Conservation (phyloP, 2,329 filamentous ascomycete genomes). For the Alternaria postmessia region DNA sequence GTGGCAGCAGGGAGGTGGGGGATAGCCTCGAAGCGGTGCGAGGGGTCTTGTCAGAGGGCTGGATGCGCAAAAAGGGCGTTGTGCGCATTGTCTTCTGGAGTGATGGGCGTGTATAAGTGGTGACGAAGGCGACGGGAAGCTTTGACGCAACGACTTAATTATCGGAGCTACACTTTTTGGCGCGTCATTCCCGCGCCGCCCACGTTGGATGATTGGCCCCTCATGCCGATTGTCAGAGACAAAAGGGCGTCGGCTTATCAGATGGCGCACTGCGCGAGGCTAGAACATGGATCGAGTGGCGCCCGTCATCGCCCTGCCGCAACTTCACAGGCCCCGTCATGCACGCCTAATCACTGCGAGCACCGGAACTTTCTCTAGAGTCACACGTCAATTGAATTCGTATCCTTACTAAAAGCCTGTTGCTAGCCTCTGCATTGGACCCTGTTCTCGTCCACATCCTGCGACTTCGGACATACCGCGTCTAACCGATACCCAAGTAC, state of each 20-base stretch:
- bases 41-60: slow-evolving; percentile 32
- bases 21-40: slow-evolving; percentile 45
- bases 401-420: slow-evolving; percentile 28
- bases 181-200: slow-evolving; percentile 20
- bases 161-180: slow-evolving; percentile 21
- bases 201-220: slow-evolving; percentile 12
- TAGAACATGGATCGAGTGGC: slow-evolving; percentile 14
- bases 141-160: slow-evolving; percentile 22
- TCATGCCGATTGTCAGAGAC: background rate
- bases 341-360: slow-evolving; percentile 13
- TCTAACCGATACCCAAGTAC: slow-evolving; percentile 27
- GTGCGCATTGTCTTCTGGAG: slow-evolving; percentile 38
- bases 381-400: slow-evolving; percentile 25
- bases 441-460: slow-evolving; percentile 18
- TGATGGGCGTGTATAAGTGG: slow-evolving; percentile 20
- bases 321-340: slow-evolving; percentile 7
- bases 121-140: slow-evolving; percentile 34
- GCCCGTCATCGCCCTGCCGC: slow-evolving; percentile 17
- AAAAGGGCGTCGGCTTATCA: slow-evolving; percentile 32
- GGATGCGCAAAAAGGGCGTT: slow-evolving; percentile 31
- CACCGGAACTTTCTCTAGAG: slow-evolving; percentile 14
- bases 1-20: slow-evolving; percentile 24
- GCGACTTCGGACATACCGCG: slow-evolving; percentile 42
- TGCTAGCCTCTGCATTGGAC: slow-evolving; percentile 16
- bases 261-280: slow-evolving; percentile 21